phyloP scores from a whole-genome alignment of 352 stramenopile genomes.

The Phytopythium montanum region DNA sequence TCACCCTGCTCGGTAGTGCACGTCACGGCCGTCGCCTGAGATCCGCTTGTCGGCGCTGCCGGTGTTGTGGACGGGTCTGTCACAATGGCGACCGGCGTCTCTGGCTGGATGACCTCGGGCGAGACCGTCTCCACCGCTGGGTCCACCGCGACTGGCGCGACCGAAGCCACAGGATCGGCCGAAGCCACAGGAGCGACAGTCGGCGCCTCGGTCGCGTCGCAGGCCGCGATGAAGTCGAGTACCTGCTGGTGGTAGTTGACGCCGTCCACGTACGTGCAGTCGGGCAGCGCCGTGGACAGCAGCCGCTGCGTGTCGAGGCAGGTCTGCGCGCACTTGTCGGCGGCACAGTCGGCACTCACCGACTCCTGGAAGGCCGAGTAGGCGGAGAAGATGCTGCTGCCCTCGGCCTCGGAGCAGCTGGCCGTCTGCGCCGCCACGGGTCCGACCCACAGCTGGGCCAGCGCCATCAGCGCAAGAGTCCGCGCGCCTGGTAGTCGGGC shows the following conservation, averaged over 20 bases:
- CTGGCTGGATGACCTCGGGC: neutral
- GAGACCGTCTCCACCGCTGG: neutral
- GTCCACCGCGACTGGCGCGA: neutral
- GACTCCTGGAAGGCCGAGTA: constrained; percentile 4
- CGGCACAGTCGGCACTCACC: neutral
- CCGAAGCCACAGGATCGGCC: neutral
- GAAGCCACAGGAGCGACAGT: neutral
- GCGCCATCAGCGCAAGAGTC: neutral
- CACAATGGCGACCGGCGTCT: neutral
- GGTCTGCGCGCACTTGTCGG: neutral
- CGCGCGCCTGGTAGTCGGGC: neutral
- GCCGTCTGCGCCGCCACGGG: neutral
- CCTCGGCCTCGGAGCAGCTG: neutral
- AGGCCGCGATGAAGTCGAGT: neutral
- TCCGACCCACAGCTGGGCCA: neutral
- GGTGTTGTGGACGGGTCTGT: neutral
- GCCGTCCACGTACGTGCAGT: constrained; percentile 8
- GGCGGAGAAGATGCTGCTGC: neutral
- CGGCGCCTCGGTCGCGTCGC: neutral
- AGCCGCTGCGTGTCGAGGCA: constrained; percentile 1
- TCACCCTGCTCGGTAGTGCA: neutral
- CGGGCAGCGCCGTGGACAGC: constrained; percentile 4
- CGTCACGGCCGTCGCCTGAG: neutral
- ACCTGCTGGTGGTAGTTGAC: constrained; percentile 5
- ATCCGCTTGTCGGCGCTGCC: neutral